Conservation (phyloP, 1,284 basidiomycete species). For the Violaceomyces palustris region DNA sequence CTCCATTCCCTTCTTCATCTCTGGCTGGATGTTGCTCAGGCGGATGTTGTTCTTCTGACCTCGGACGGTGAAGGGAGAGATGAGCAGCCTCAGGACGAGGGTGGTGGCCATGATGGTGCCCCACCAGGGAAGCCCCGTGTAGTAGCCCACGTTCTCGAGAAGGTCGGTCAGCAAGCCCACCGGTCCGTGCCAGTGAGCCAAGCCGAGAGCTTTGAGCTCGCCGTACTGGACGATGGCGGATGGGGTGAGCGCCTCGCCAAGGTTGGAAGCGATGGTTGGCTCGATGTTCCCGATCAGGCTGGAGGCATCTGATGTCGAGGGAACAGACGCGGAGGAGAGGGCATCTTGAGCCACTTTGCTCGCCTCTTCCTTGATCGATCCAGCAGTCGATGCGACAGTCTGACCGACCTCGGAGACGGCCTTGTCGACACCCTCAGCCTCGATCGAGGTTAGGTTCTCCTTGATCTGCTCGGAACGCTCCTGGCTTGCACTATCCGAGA, state of each 20-base stretch:
- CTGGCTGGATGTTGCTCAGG: slow-evolving; percentile 64
- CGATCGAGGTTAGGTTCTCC: too few species aligned
- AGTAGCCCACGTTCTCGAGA: slow-evolving; percentile 69
- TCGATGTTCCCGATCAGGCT: too few species aligned
- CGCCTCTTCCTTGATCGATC: too few species aligned
- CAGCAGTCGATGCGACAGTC: too few species aligned
- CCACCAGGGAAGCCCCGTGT: slow-evolving; percentile 59
- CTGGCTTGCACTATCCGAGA: too few species aligned
- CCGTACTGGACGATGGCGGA: slow-evolving; percentile 62
- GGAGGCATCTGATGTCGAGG: too few species aligned
- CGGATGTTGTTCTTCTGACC: slow-evolving; percentile 66
- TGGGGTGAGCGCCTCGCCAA: slow-evolving; percentile 17
- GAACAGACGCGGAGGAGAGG: neutral
- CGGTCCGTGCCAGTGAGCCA: slow-evolving; percentile 59
- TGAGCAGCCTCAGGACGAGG: slow-evolving; percentile 63
- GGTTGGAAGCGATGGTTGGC: slow-evolving; percentile 12
- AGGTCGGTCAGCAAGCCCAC: slow-evolving; percentile 61
- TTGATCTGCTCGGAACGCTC: too few species aligned
- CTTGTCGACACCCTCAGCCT: too few species aligned
- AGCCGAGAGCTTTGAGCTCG: slow-evolving; percentile 71
- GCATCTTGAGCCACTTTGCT: too few species aligned
- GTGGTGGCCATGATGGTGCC: slow-evolving; percentile 66
- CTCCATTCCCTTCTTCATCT: slow-evolving; percentile 61
- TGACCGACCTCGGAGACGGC: too few species aligned
- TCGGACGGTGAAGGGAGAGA: slow-evolving; percentile 68